Percentiles rank a stretch among this genome's conserved stretches.
Evolutionary conservation across 768 basidiomycete genomes (phyloP).

Genomic region (Mycena rosella): DNA sequence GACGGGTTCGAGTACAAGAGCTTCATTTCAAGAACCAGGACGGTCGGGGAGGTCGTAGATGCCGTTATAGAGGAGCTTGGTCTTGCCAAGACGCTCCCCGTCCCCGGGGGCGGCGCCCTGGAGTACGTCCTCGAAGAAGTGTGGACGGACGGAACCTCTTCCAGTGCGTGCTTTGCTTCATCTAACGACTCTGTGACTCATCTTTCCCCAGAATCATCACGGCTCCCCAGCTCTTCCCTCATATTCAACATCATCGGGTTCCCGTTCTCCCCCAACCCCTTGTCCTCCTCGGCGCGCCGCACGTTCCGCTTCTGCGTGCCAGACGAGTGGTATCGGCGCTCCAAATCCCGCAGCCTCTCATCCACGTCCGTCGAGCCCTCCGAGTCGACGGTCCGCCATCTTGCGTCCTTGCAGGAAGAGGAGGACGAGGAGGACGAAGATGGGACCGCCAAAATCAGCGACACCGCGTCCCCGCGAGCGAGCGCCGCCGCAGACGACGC

Average conservation of each 20-base stretch:
- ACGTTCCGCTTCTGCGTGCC: slow-evolving; percentile 77
- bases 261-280: slow-evolving; percentile 56
- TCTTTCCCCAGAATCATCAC: slow-evolving; percentile 55
- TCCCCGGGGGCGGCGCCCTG: slow-evolving; percentile 75
- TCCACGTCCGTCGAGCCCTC: slow-evolving; percentile 62
- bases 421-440: slow-evolving; percentile 61
- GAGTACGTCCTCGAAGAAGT: slow-evolving; percentile 84
- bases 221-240: slow-evolving; percentile 56
- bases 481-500: slow-evolving; percentile 12
- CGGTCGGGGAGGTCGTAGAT: slow-evolving; percentile 67
- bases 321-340: slow-evolving; percentile 84
- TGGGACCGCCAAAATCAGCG: slow-evolving; percentile 70
- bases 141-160: slow-evolving; percentile 63
- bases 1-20: slow-evolving; percentile 77
- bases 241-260: slow-evolving; percentile 59
- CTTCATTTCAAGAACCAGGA: slow-evolving; percentile 71
- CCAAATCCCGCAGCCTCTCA: slow-evolving; percentile 67
- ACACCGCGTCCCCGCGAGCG: slow-evolving; percentile 23
- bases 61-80: slow-evolving; percentile 74
- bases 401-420: slow-evolving; percentile 65
- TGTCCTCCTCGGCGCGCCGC: slow-evolving; percentile 57
- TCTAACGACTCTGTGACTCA: slow-evolving; percentile 25
- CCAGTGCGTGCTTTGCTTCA: slow-evolving; percentile 59
- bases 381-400: slow-evolving; percentile 61
- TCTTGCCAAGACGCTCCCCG: slow-evolving; percentile 71